Evolutionary conservation across 257 asterid species (phyloP), one percentile per base, ranked within the genome.

Genomic region (Gentiana macrophylla): DNA sequence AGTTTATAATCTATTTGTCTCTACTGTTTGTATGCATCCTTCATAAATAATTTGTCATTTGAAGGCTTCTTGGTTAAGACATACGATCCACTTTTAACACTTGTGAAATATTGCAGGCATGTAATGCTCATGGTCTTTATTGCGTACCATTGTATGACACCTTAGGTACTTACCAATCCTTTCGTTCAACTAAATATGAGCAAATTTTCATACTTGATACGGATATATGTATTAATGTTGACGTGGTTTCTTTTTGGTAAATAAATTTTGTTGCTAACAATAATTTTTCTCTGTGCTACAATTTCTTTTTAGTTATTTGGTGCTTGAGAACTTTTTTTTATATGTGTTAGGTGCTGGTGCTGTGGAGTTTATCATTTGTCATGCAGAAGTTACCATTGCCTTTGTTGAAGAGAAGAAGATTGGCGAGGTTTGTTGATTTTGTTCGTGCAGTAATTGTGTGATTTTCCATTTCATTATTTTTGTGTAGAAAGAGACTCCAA

Each of bases 121-220:
- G 98, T 63, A 91, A 91, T 79, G 96, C 95, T 70, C 98, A 84
- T 66, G 98, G 95, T 38, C 85, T 91, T 43, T 74, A 76, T 61
- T 87, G 96, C 65, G 92, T 91, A 65, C 98, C 98, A 52, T 63
- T 91, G 49, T 91, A 91, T 55, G 98, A 91, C 81, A 84, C 98
- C 34, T 79, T 91, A 76, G 98, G 98, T 84, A 84, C 48, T 79
- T 57, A 54, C 35, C 34, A 12, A n/a, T 49, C 52, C 69, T 52
- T 57, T 66, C 48, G 57, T 37, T 41, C 24, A 1, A 24, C 24
- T 24, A 24, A 24, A 24, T 24, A 34, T 41, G 24, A 64, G 61
- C 49, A 64, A 50, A 46, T 24, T 24, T 24, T 24, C 24, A 24
- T 24, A 24, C 24, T 24, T 24, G 24, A 24, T 24, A 24, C 24